Percentiles rank a stretch among this genome's conserved stretches.
These are phyloP conservation scores for Arctostaphylos glauca DNA, from an alignment of 148 eudicot species.

Conservation along the genomic window DNA sequence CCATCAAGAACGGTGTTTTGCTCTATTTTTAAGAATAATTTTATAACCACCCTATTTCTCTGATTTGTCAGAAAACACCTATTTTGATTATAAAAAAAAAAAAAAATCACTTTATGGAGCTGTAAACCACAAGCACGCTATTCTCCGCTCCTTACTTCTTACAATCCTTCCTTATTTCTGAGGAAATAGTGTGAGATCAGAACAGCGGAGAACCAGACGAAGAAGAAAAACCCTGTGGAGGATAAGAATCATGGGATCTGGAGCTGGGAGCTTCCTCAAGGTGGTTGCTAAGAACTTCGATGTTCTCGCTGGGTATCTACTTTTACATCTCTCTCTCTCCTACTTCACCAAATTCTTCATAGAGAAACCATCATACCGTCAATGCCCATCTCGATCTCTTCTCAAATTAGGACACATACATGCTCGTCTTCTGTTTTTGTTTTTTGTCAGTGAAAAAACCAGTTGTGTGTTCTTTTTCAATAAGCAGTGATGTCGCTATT, in stretches of 20 bases:
- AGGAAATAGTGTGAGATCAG: background rate
- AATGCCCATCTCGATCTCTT: background rate
- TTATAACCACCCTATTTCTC: no score
- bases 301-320: conserved; percentile 78
- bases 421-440: background rate
- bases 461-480: background rate
- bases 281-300: conserved; percentile 64
- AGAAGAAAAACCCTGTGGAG: background rate
- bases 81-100: no score
- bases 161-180: background rate
- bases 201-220: background rate
- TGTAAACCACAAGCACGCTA: background rate
- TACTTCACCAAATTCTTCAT: background rate
- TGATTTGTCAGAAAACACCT: no score
- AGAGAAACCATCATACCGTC: background rate
- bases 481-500: background rate
- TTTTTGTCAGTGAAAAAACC: background rate
- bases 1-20: no score
- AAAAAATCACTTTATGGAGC: background rate
- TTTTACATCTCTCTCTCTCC: background rate
- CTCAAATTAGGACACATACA: background rate
- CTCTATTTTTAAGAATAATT: no score
- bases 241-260: conserved; percentile 46
- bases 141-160: background rate
- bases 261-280: conserved; percentile 57